Base-by-base conservation (phyloP, 805 yeast species). In the Debaryomyces tyrocola region DNA sequence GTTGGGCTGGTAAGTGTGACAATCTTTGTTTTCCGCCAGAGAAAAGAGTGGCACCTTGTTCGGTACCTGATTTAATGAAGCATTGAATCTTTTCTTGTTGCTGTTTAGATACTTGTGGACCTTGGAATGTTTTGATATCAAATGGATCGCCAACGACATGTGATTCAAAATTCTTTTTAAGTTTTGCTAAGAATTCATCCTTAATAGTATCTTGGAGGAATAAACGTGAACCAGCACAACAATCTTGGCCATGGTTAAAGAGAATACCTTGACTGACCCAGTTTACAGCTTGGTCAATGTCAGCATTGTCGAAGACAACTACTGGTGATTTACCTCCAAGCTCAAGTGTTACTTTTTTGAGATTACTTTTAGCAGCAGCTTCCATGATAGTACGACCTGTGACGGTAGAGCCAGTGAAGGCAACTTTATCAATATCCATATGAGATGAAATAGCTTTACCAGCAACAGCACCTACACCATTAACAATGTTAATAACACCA, bases 261-360 rank as follows among this genome's bases (percentile, higher is more conserved):
- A 69, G 69, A 42, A 73, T 72, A 46, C 77, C 78, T 37, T 52
- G 51, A 39, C 72, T 77, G 5, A 76, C 75, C 79, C 82, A 78
- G 51, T 71, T 74, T 11, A 84, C 79, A 0, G 89, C 90, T 37
- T 66, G 65, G 45, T 77, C 82, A 18, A 84, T 50, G 48, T 82
- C 80, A 8, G 85, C 87, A 54, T 84, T 88, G 40, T 81, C 82
- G 60, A 84, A 84, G 8, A 84, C 84, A 46, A 84, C 76, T 54
- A 83, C 80, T 3, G 90, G 88, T 15, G 89, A 87, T 59, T 85
- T 84, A 20, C 90, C 90, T 18, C 90, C 89, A 34, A 84, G 70
- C 62, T 84, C 90, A 58, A 85, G 70, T 3, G 85, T 77, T 41
- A 81, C 64, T 59, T 84, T 84, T 68, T 84, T 84, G 53, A 84